Evolutionary conservation across 495 filamentous ascomycete species (phyloP), one percentile per base, ranked within the genome.

Genomic region (Penicillium paradoxum): DNA sequence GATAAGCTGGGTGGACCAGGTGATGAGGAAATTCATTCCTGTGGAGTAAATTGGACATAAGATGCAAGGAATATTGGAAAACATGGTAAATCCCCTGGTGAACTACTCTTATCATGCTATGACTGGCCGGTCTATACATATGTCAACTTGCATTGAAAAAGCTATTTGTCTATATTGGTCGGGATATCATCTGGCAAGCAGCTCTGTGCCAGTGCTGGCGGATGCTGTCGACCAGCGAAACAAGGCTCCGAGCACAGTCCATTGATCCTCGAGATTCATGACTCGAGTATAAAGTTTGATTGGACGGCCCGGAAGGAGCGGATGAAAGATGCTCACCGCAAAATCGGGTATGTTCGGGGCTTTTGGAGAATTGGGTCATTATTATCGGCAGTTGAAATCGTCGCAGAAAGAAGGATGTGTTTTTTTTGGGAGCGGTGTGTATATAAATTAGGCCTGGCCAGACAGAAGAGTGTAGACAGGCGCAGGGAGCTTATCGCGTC

Each of bases 401-500:
- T 52, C 53, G 33, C 33, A 45, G 46, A 51, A 17, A 38, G 33
- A 50, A 22, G 15, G 34, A 25, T n/a, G n/a, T n/a, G 37, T 44
- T 51, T 60, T 63, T 63, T 36, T n/a, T n/a, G 24, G 21, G 34
- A 25, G 21, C 17, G 11, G 15, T 25, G 41, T 24, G 29, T 44
- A 14, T 41, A 15, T 22, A 21, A 51, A 46, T 59, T 62, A 66
- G 32, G 60, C 63, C 65, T 87, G 83, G 63, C 80, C 82, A 42
- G 79, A 74, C 43, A 99, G 79, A 32, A 99, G 81, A 25, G 92
- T 96, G 72, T 87, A 82, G 33, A 90, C 88, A 1, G 90, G 89
- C 32, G 89, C 89, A 59, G 83, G 80, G 56, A 99, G 84, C 79
- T 93, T 92, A 41, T 88, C 87, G 53, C 90, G 81, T 47, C 93